Evolutionary conservation across 192 early-diverging fungal genomes (phyloP).

Genomic region (Coemansia sp.): DNA sequence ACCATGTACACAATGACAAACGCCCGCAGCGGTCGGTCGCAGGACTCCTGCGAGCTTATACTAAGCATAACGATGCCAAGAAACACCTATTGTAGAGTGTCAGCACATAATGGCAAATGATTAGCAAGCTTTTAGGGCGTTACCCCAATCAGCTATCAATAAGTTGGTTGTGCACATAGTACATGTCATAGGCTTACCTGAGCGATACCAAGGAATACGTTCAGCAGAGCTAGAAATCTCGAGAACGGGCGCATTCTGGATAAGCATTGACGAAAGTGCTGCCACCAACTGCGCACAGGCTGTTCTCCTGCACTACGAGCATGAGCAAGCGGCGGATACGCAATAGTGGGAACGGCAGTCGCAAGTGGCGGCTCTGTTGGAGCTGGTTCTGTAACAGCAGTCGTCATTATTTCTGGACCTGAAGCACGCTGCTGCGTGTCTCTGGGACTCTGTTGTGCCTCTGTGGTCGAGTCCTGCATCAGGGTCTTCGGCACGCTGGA

Average conservation of each 20-base stretch:
- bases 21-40: slow-evolving; percentile 58
- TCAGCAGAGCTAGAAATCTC: slow-evolving; percentile 7
- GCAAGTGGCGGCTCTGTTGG: neutral
- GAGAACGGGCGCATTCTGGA: slow-evolving; percentile 13
- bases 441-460: neutral
- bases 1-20: slow-evolving; percentile 65
- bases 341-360: neutral
- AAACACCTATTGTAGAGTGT: slow-evolving; percentile 51
- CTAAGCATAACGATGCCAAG: slow-evolving; percentile 58
- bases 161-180: neutral
- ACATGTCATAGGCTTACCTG: slow-evolving; percentile 12
- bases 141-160: neutral
- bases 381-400: neutral
- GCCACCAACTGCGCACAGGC: neutral
- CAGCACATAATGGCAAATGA: neutral
- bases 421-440: neutral
- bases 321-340: neutral
- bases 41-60: slow-evolving; percentile 53
- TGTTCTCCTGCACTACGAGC: neutral
- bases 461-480: neutral
- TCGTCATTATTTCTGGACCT: neutral
- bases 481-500: neutral
- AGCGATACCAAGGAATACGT: slow-evolving; percentile 7
- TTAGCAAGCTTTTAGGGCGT: neutral
- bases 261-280: slow-evolving; percentile 11